Evolutionary conservation across 2,329 filamentous ascomycete genomes (phyloP), one percentile per base, ranked within the genome.

Genomic region (Rhynchosporium graminicola): DNA sequence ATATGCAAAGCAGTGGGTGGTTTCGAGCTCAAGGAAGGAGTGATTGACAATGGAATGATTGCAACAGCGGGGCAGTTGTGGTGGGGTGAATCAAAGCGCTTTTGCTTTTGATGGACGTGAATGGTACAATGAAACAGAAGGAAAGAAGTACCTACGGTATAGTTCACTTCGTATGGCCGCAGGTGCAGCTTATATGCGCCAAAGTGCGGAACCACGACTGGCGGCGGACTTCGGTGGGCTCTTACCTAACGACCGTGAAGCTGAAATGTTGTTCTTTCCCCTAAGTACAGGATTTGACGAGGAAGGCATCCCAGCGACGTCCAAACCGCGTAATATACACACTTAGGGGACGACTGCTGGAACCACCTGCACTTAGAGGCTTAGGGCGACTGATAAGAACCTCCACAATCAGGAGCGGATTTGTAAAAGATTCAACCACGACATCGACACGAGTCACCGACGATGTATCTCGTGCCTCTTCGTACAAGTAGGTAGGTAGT

Each of bases 201-300:
- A 47, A 26, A 12, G 46, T 38, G 51, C 59, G 26, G 13, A 33
- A 42, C 29, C n/a, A 15, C 10, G 40, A 57, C 45, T 28, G 60
- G 13, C 10, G 29, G n/a, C 43, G 36, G 52, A 47, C 54, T 40
- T 48, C 57, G 51, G 28, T 56, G 42, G 57, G 60, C 60, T 61
- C 59, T 65, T 65, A 68, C 61, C 63, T 68, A 67, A 20, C 20
- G 20, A 20, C 20, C 20, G 20, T 20, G 20, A 20, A 60, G 59
- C 57, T 59, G 47, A 61, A 55, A 46, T 60, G 33, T 54, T 60
- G 29, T 50, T 51, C 38, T 48, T 62, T 62, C 52, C 67, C 60
- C 63, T 69, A 69, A 69, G 60, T 60, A 60, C 65, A 69, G 63
- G 62, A 62, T 54, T 59, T 59, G 56, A 57, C 63, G 65, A 65